Conservation (phyloP, 129 eudicot species). For the Arctium minus region DNA sequence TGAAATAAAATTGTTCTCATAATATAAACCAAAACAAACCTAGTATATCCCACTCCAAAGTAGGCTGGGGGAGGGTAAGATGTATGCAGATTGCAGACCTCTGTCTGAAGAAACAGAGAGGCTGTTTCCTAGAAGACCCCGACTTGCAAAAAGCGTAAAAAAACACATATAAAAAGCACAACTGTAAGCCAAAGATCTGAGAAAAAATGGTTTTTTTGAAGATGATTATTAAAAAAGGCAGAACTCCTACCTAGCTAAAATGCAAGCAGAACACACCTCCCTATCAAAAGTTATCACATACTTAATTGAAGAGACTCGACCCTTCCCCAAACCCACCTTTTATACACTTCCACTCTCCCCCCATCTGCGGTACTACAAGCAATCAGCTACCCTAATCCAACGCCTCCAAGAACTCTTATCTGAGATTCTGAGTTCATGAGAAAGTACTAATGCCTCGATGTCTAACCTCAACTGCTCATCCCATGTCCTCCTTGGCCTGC, state of each 20-base stretch:
- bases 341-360: neutral
- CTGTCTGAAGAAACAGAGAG: neutral
- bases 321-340: neutral
- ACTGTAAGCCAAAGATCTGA: neutral
- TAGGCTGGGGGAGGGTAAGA: neutral
- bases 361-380: neutral
- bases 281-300: neutral
- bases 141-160: neutral
- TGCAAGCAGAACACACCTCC: neutral
- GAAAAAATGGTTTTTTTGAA: neutral
- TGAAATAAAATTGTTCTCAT: neutral
- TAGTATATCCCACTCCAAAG: neutral
- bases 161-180: neutral
- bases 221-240: no score
- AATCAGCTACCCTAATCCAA: neutral
- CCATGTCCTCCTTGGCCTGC: no score
- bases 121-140: neutral
- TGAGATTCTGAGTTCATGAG: neutral
- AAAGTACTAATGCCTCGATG: no score
- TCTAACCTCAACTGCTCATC: no score
- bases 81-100: neutral
- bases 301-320: neutral
- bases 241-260: no score
- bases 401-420: neutral
- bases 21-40: neutral